Evolutionary conservation across 2,329 filamentous ascomycete species (phyloP).

Genomic region (Erysiphe pisi): DNA sequence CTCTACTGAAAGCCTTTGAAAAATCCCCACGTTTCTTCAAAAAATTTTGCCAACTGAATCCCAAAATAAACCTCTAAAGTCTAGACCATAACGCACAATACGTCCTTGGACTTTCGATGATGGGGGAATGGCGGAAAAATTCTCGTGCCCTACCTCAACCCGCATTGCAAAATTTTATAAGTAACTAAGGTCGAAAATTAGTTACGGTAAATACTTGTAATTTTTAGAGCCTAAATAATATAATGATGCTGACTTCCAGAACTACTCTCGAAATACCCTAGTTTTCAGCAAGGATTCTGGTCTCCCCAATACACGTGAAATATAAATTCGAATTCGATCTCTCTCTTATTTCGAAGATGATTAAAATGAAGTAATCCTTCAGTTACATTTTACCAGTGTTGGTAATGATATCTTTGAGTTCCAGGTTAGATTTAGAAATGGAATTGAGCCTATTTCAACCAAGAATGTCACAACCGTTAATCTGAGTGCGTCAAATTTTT

Average conservation of each 20-base stretch:
- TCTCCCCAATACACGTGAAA: too few species aligned
- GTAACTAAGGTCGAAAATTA: not conserved
- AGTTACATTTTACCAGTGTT: too few species aligned
- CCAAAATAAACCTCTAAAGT: not conserved
- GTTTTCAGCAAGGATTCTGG: too few species aligned
- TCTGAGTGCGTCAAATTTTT: too few species aligned
- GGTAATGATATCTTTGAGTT: too few species aligned
- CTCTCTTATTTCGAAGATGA: too few species aligned
- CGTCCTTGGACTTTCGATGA: not conserved
- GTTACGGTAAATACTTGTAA: not conserved
- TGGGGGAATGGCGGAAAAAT: not conserved
- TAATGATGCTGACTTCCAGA: not conserved
- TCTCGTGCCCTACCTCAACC: conserved; percentile 5
- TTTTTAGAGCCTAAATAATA: not conserved
- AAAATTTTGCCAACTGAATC: not conserved
- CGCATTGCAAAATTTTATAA: not conserved
- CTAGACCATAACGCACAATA: not conserved
- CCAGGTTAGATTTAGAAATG: too few species aligned
- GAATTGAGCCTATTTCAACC: too few species aligned
- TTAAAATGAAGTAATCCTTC: too few species aligned
- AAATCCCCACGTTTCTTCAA: not conserved
- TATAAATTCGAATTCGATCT: too few species aligned
- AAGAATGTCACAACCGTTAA: too few species aligned
- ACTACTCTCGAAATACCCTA: too few species aligned
- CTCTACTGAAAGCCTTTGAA: not conserved